Evolutionary conservation across 208 protist species (phyloP).

Genomic region (Leptomonas pyrrhocoris): DNA sequence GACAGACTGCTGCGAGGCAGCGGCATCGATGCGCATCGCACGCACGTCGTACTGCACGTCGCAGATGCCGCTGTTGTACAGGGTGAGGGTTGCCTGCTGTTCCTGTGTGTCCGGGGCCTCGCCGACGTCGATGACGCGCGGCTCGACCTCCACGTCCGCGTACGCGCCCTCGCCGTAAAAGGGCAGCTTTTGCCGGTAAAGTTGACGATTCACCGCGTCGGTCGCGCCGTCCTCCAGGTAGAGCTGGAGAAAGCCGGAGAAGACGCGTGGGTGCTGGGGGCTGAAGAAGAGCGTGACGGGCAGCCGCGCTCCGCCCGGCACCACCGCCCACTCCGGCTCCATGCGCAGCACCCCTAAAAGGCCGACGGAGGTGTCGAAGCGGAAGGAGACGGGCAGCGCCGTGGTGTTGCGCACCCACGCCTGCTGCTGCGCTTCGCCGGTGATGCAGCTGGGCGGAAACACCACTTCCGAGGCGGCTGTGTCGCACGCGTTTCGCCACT

Average conservation of each 20-base stretch:
- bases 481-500: slow-evolving; percentile 34
- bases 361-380: slow-evolving; percentile 44
- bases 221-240: slow-evolving; percentile 38
- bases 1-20: slow-evolving; percentile 1
- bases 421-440: slow-evolving; percentile 47
- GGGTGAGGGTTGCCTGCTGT: slow-evolving; percentile 63
- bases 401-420: slow-evolving; percentile 81
- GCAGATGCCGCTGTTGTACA: slow-evolving; percentile 89
- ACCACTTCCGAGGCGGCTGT: slow-evolving; percentile 41
- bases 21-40: slow-evolving; percentile 19
- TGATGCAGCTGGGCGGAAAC: slow-evolving; percentile 82
- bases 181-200: slow-evolving; percentile 42
- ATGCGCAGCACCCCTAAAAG: slow-evolving; percentile 58
- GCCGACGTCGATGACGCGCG: slow-evolving; percentile 64
- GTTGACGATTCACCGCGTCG: slow-evolving; percentile 12
- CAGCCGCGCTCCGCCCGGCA: slow-evolving; percentile 52
- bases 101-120: slow-evolving; percentile 55
- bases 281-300: slow-evolving; percentile 60
- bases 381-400: slow-evolving; percentile 69
- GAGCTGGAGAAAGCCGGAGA: slow-evolving; percentile 62
- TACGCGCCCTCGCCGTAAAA: slow-evolving; percentile 70
- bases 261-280: slow-evolving; percentile 51
- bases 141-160: slow-evolving; percentile 81
- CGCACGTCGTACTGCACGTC: slow-evolving; percentile 82
- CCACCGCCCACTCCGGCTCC: slow-evolving; percentile 61